Evolutionary conservation across 495 filamentous ascomycete genomes (phyloP), one percentile per base, ranked within the genome.

Genomic region (Amniculicola lignicola): DNA sequence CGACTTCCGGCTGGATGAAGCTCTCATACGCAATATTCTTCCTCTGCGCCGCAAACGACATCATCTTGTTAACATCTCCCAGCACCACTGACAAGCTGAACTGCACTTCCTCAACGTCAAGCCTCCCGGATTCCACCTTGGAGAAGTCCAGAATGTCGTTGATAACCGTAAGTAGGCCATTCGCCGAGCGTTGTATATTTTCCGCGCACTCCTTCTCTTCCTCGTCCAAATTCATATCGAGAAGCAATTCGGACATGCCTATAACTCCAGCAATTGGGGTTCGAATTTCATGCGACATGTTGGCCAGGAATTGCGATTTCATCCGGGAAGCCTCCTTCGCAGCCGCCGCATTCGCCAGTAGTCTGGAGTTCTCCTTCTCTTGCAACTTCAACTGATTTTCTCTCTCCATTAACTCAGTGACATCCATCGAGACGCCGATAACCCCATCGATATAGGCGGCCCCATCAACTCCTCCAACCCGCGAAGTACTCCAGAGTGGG

Each of bases 91-190:
- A 82, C 11, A 94, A 74, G 4, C 83, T 86, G 62, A 95, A 96
- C 37, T 88, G 86, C 4, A 87, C 82, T 45, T 87, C 82, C 70
- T 88, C 86, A 27, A 89, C 83, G 57, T 88, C 85, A 12, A 89
- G 67, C 6, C 77, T 71, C 3, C 88, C 89, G 10, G 85, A 87
- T 54, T 92, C 90, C 15, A 95, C 80, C 63, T 94, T 95, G 2
- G 88, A 91, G 59, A 92, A 85, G 65, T 94, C 90, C 2, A 95
- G 74, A 31, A 93, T 91, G 59, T 95, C 89, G 53, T 95, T 94
- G 68, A 95, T 93, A 19, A 95, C 85, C 2, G 86, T 87, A 16
- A 96, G 70, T n/a, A 96, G 71, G 2, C 84, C 80, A 46, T 90
- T 89, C 0, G 84, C 89, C 0, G 88, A 93, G 16, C 87, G 79